Conservation (phyloP, 2,329 filamentous ascomycete genomes). For the Immersiporthe knoxdaviesiana region DNA sequence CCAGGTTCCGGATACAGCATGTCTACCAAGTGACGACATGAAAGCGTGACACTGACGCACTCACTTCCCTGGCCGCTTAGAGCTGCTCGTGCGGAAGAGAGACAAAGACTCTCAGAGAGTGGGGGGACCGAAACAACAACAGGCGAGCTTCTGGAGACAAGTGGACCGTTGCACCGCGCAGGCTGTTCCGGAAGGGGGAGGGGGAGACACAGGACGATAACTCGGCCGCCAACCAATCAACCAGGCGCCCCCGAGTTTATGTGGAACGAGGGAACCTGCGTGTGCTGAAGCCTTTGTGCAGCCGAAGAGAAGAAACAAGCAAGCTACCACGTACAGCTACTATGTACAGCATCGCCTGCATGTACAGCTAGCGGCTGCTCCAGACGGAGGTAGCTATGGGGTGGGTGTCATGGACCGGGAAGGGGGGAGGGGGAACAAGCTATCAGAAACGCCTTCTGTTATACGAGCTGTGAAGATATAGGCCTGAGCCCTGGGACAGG, state of each 20-base stretch:
- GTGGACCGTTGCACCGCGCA: constrained; percentile 1
- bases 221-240: not conserved
- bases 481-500: not conserved
- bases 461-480: not conserved
- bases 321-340: too few relatives aligned
- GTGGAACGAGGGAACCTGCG: constrained; percentile 1
- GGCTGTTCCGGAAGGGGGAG: not conserved
- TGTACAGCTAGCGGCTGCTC: too few relatives aligned
- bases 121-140: not conserved
- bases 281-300: constrained; percentile 24
- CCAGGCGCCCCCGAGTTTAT: not conserved
- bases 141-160: not conserved
- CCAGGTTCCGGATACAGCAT: not conserved
- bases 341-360: too few relatives aligned
- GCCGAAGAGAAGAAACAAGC: not conserved
- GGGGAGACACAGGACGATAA: not conserved
- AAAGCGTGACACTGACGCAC: not conserved
- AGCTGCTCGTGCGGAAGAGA: not conserved
- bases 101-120: not conserved
- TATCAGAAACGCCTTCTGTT: not conserved
- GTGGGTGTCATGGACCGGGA: not conserved
- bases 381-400: too few relatives aligned
- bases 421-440: not conserved
- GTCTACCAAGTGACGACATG: constrained; percentile 12
- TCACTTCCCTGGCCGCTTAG: not conserved